These are phyloP conservation scores for Xylaria sp. DNA, from an alignment of 2,329 filamentous ascomycete genomes.

Conservation along the genomic window DNA sequence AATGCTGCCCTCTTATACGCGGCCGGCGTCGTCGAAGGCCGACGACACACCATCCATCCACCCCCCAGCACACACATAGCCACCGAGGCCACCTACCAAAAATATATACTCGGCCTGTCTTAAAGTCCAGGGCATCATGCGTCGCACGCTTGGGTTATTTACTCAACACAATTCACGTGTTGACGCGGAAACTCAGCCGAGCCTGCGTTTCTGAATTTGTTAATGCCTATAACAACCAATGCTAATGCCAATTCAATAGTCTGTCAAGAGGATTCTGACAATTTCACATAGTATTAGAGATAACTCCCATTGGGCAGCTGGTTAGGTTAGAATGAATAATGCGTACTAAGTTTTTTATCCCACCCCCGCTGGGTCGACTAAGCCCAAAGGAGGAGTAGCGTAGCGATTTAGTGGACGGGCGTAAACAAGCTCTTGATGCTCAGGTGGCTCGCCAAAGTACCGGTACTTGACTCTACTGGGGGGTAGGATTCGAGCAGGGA, in stretches of 20 bases:
- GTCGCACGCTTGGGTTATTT: conserved; percentile 7
- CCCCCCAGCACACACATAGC: conserved; percentile 21
- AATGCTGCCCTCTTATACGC: conserved; percentile 31
- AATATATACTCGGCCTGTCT: conserved; percentile 36
- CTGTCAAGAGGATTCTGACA: background rate
- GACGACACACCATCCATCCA: conserved; percentile 12
- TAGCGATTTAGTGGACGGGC: conserved; percentile 14
- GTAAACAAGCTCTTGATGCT: conserved; percentile 20
- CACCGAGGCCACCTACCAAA: conserved; percentile 37
- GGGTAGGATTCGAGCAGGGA: conserved; percentile 37
- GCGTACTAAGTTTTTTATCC: background rate
- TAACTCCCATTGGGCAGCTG: conserved; percentile 27
- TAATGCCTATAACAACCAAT: background rate
- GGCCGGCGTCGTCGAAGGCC: conserved; percentile 9
- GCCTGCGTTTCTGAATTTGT: background rate
- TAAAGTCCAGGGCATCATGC: conserved; percentile 29
- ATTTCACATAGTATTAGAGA: conserved; percentile 16
- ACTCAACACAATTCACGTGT: conserved; percentile 2
- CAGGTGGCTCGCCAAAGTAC: conserved; percentile 37
- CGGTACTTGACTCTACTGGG: conserved; percentile 37
- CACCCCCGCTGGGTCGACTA: conserved; percentile 14
- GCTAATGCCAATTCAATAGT: conserved; percentile 14
- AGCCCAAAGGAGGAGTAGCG: conserved; percentile 23
- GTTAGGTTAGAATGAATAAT: background rate
- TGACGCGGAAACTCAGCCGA: background rate